These are phyloP conservation scores for Cercospora zeina DNA, from an alignment of 2,329 filamentous ascomycete species.

Conservation along the genomic window DNA sequence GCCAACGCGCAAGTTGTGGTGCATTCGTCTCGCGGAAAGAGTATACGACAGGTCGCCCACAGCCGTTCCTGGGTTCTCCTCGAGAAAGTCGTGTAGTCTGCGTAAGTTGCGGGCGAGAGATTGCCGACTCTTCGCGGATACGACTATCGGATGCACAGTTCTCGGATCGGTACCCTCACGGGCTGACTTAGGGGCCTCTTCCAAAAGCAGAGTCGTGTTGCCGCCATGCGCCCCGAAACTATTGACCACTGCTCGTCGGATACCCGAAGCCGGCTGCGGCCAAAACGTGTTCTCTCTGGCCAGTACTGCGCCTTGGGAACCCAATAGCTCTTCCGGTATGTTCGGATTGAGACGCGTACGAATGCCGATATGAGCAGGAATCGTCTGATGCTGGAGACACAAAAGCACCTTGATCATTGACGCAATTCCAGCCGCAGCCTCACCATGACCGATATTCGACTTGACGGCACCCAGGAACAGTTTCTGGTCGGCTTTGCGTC, in stretches of 20 bases:
- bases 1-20: slow-evolving; percentile 48
- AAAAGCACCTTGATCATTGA: slow-evolving; percentile 42
- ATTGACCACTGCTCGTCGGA: slow-evolving; percentile 56
- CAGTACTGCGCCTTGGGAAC: neutral
- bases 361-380: slow-evolving; percentile 36
- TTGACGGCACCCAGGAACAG: slow-evolving; percentile 41
- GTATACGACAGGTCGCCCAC: slow-evolving; percentile 55
- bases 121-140: slow-evolving; percentile 56
- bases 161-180: no score
- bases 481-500: neutral
- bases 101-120: slow-evolving; percentile 57
- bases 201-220: slow-evolving; percentile 67
- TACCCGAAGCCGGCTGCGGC: slow-evolving; percentile 29
- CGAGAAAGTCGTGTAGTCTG: neutral
- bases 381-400: slow-evolving; percentile 39
- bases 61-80: slow-evolving; percentile 28
- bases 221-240: slow-evolving; percentile 71
- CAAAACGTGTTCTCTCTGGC: slow-evolving; percentile 29
- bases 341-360: neutral
- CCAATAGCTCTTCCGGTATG: no score
- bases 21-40: slow-evolving; percentile 31
- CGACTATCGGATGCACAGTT: slow-evolving; percentile 55
- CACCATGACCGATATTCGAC: slow-evolving; percentile 42
- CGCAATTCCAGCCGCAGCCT: slow-evolving; percentile 39
- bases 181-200: slow-evolving; percentile 56